These are phyloP conservation scores for Chalaropsis ovoidea DNA, from an alignment of 2,329 filamentous ascomycete genomes.

Conservation along the genomic window DNA sequence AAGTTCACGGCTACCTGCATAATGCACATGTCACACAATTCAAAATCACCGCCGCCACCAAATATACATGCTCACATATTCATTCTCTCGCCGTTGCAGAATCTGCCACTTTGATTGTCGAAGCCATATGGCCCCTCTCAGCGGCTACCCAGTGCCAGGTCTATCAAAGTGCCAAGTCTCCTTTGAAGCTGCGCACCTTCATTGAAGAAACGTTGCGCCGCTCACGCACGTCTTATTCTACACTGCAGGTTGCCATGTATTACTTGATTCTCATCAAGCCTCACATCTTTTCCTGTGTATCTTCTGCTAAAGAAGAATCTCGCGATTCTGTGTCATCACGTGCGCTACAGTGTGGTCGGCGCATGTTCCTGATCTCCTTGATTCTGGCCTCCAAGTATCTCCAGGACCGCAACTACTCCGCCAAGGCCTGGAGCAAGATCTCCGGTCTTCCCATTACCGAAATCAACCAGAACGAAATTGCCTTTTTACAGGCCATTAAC, in stretches of 20 bases:
- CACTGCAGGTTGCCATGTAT: slow-evolving; percentile 89
- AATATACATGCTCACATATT: slow-evolving; percentile 19
- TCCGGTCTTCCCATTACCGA: slow-evolving; percentile 87
- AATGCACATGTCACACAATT: not conserved
- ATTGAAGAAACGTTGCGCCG: slow-evolving; percentile 94
- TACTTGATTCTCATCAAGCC: slow-evolving; percentile 91
- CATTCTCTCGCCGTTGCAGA: slow-evolving; percentile 45
- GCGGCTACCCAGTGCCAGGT: slow-evolving; percentile 60
- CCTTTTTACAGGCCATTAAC: slow-evolving; percentile 78
- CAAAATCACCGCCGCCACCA: not conserved
- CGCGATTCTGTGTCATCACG: slow-evolving; percentile 61
- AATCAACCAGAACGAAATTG: slow-evolving; percentile 94
- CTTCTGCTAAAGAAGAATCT: slow-evolving; percentile 68
- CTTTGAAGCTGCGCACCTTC: slow-evolving; percentile 84
- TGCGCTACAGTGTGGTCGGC: slow-evolving; percentile 85
- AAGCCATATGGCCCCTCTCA: slow-evolving; percentile 91
- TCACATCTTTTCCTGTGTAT: slow-evolving; percentile 48
- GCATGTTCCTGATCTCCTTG: slow-evolving; percentile 91
- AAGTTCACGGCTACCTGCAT: slow-evolving; percentile 42
- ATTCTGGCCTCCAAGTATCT: slow-evolving; percentile 97
- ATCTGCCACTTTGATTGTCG: slow-evolving; percentile 93
- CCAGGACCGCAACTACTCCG: slow-evolving; percentile 95
- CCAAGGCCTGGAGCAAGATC: slow-evolving; percentile 97
- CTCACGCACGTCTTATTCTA: slow-evolving; percentile 94
- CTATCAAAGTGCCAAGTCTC: slow-evolving; percentile 62